Evolutionary conservation across 371 early-diverging fungal species (phyloP).

Genomic region (Mucor sp.): DNA sequence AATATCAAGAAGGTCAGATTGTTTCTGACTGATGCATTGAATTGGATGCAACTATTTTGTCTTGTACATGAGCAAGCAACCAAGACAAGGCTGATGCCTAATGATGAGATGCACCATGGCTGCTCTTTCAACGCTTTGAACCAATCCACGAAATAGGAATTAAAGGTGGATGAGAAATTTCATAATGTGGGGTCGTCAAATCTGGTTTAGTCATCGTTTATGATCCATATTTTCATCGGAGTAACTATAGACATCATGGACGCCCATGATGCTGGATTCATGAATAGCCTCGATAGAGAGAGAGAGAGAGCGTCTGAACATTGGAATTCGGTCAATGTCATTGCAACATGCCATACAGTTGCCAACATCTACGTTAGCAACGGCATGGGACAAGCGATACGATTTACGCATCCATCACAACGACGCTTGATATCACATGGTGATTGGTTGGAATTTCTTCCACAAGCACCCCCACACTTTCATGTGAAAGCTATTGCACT

Average conservation of each 20-base stretch:
- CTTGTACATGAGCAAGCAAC: not conserved
- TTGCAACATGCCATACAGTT: too few species aligned
- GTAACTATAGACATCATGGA: not conserved
- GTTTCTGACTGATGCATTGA: not conserved
- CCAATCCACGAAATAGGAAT: not conserved
- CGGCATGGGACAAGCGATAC: not conserved
- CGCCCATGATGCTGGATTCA: not conserved
- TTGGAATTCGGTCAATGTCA: too few species aligned
- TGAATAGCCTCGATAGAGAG: not conserved
- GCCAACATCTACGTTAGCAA: too few species aligned
- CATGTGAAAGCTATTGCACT: conserved; percentile 21
- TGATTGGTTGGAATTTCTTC: conserved; percentile 1
- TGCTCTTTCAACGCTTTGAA: not conserved
- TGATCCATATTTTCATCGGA: not conserved
- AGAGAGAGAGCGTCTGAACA: too few species aligned
- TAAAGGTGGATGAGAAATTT: not conserved
- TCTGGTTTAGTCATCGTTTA: conserved; percentile 8
- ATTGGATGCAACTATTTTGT: not conserved
- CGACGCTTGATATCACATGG: not conserved
- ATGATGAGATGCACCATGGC: not conserved
- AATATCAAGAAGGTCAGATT: not conserved
- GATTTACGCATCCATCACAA: not conserved
- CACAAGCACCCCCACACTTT: conserved; percentile 5
- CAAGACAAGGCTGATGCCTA: not conserved
- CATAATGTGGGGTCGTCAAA: not conserved